Evolutionary conservation across 768 basidiomycete genomes (phyloP), one percentile per base, ranked within the genome.

Genomic region (Suillus bovinus): DNA sequence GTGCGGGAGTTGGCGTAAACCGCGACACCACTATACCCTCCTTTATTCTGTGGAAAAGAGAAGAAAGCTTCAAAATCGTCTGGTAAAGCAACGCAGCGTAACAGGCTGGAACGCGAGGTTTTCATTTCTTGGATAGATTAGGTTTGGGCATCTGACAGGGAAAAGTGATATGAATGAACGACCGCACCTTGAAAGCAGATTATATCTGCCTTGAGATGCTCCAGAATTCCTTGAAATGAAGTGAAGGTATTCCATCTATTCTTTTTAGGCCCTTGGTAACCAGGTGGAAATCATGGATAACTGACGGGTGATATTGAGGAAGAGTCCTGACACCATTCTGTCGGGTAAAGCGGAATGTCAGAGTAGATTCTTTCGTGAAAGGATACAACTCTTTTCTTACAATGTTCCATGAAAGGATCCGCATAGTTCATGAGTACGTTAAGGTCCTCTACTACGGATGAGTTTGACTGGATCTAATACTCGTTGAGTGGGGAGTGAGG

Each of bases 11-110:
- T 86, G 31, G 91, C 87, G 74, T 95, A 99, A 5, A 93, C 87
- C 2, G 89, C 93, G 8, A 96, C 94, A 33, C 97, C 97, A 61
- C 94, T 96, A 69, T 99, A 98, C 10, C 97, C 97, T 0, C 86
- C 80, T 73, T 90, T 94, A 58, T 76, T 78, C 64, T 78, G 64
- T 13, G 94, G 89, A 68, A 97, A 96, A 5, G 95, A 96, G 77
- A 96, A 96, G 80, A 97, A 97, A 0, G 88, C 85, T 71, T 95
- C 83, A 70, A 87, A 99, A 16, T 83, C 84, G 5, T 84, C 81
- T 13, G 96, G 93, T n/a, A 91, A 67, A 2, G 93, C 95, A 55
- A 90, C 81, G n/a, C 82, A 77, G 67, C 88, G 86, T 7, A 88
- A 84, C 1, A 99, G 79, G 29, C 79, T 74, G 3, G 81, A 71